Evolutionary conservation across 495 filamentous ascomycete genomes (phyloP).

Genomic region (Hyphodiscus hymeniophilus): DNA sequence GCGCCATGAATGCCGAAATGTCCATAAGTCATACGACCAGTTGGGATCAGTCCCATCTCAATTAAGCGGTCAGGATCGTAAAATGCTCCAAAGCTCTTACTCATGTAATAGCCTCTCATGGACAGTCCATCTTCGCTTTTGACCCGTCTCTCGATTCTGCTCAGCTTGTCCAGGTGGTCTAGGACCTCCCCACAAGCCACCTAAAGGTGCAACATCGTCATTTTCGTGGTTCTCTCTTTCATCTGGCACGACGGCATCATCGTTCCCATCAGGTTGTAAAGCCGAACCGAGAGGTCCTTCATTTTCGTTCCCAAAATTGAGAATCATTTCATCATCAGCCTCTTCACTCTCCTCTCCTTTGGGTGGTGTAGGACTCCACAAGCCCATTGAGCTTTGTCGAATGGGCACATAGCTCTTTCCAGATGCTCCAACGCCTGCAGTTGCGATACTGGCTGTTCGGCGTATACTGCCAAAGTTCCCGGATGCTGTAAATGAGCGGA

Average conservation of each 20-base stretch:
- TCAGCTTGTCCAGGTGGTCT: constrained; percentile 18
- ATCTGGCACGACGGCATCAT: neutral
- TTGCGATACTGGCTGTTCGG: constrained; percentile 18
- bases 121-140: constrained; percentile 25
- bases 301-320: constrained; percentile 32
- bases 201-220: constrained; percentile 22
- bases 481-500: constrained; percentile 11
- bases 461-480: constrained; percentile 20
- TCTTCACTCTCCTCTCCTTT: constrained; percentile 27
- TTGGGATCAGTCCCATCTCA: too few species aligned
- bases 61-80: constrained; percentile 1
- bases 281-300: neutral
- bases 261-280: neutral
- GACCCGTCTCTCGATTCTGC: constrained; percentile 15
- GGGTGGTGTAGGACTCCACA: constrained; percentile 28
- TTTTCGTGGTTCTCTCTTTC: constrained; percentile 15
- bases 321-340: constrained; percentile 35
- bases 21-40: neutral
- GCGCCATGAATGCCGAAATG: constrained; percentile 4
- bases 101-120: constrained; percentile 37
- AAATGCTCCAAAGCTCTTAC: constrained; percentile 13
- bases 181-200: constrained; percentile 20
- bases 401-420: constrained; percentile 12
- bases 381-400: constrained; percentile 21
- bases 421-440: neutral